These are phyloP conservation scores for Penicillium sp. DNA, from an alignment of 2,329 filamentous ascomycete species.

Conservation along the genomic window DNA sequence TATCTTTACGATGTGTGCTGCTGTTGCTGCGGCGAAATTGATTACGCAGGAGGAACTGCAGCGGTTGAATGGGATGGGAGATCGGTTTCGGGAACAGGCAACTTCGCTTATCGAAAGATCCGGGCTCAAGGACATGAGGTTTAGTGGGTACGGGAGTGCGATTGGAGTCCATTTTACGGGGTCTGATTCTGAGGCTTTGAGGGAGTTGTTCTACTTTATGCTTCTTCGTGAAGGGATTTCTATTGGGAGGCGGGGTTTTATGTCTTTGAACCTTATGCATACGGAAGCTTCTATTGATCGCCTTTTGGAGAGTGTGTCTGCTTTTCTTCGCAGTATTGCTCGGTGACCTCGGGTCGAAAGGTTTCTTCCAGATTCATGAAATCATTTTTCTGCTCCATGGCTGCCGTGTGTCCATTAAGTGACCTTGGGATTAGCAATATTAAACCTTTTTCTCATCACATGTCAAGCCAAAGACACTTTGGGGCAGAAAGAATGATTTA, in stretches of 20 bases:
- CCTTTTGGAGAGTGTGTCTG: not conserved
- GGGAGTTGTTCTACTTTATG: slow-evolving; percentile 29
- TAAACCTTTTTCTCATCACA: too few species aligned
- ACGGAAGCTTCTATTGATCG: slow-evolving; percentile 8
- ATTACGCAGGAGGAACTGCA: slow-evolving; percentile 18
- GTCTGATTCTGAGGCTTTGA: slow-evolving; percentile 15
- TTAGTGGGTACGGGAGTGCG: slow-evolving; percentile 33
- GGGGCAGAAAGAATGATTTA: too few species aligned
- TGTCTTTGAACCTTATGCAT: slow-evolving; percentile 31
- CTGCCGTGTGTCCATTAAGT: too few species aligned
- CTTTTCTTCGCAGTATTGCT: not conserved
- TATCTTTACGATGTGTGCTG: slow-evolving; percentile 59
- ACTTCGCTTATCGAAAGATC: slow-evolving; percentile 11
- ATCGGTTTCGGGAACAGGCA: slow-evolving; percentile 22
- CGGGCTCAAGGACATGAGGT: slow-evolving; percentile 21
- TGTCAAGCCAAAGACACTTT: too few species aligned
- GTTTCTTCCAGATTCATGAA: too few species aligned
- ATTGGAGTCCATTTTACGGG: slow-evolving; percentile 30
- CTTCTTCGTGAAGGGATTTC: slow-evolving; percentile 30
- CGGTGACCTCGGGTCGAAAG: too few species aligned
- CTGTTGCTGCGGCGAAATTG: slow-evolving; percentile 38
- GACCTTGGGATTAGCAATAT: too few species aligned
- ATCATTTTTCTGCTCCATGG: too few species aligned
- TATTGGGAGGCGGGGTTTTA: slow-evolving; percentile 32
- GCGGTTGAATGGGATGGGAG: slow-evolving; percentile 28